Conservation (phyloP, 306 rosid species). For the Prosopis cineraria region DNA sequence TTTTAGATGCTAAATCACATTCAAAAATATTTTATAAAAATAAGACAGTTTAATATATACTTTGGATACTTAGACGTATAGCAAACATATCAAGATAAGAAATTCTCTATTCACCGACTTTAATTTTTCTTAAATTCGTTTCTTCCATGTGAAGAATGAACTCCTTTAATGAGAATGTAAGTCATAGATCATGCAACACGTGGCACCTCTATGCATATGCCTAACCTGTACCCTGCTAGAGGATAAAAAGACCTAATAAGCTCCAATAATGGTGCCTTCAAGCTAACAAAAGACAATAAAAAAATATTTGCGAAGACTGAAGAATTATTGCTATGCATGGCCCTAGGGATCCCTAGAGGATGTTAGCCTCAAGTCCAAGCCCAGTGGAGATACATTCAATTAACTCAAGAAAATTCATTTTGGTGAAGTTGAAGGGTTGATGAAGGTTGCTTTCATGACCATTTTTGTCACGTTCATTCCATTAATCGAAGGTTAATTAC, state of each 20-base stretch:
- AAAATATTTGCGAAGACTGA: not conserved
- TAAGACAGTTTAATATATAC: too few species aligned
- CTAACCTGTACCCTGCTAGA: not conserved
- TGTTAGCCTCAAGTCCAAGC: not conserved
- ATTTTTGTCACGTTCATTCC: not conserved
- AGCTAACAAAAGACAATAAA: not conserved
- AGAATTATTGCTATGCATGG: not conserved
- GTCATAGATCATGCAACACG: not conserved
- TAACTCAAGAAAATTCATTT: not conserved
- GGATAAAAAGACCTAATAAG: not conserved
- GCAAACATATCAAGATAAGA: too few species aligned
- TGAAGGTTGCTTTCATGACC: not conserved
- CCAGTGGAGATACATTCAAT: not conserved
- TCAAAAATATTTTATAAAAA: too few species aligned
- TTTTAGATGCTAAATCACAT: too few species aligned
- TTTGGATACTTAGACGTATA: too few species aligned
- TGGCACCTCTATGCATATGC: not conserved
- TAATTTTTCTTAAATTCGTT: not conserved
- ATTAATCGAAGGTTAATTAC: not conserved
- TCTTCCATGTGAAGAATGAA: not conserved
- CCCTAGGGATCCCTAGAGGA: not conserved
- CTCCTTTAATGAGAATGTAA: not conserved
- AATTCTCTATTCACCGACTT: not conserved
- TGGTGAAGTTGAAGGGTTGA: not conserved
- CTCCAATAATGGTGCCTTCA: not conserved